Base-by-base conservation (phyloP, 202 grass and related monocot genomes). In the Panicum virgatum region DNA sequence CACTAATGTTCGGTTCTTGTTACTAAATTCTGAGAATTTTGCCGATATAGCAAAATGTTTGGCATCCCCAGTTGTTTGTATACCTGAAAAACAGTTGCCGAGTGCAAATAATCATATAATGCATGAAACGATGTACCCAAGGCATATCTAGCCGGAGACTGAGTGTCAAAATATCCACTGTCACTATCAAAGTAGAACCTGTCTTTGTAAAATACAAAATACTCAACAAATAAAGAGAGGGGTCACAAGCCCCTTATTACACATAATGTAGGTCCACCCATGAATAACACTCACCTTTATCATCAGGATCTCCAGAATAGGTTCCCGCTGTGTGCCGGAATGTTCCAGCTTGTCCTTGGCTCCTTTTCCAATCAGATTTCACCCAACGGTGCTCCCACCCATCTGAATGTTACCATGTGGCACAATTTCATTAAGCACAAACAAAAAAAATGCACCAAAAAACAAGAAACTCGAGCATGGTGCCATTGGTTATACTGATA, bases 331-430 rank as follows among this genome's bases (percentile, higher is more conserved):
- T 91, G 52, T 93, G 94, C 37, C 79, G 88, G 74, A 97, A 97
- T 0, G 81, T 84, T 73, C 94, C 94, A 2, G 91, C 89, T 90
- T 93, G 91, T 68, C 94, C 94, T 93, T 93, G 87, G 12, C 84
- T 93, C 87, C 16, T 97, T 76, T 93, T 97, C 94, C 94, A 97
- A 78, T 97, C 91, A 9, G 94, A 97, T 91, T 82, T 97, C 84
- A 93, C 94, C 94, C 94, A 97, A 48, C 89, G 80, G 75, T 67
- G 81, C 56, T 85, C 84, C 94, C 94, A 97, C 23, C 75, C 94
- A 86, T 97, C 91, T 97, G 39, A 46, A 81, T 9, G 11, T 62
- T 68, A 86, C 50, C 54, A 79, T 3, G 40, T 75, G 18, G 11
- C 48, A 77, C 8, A 68, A 44, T 77, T 80, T 57, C 62, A 73